Conservation (phyloP, 768 basidiomycete genomes). For the Lactarius trivialis region DNA sequence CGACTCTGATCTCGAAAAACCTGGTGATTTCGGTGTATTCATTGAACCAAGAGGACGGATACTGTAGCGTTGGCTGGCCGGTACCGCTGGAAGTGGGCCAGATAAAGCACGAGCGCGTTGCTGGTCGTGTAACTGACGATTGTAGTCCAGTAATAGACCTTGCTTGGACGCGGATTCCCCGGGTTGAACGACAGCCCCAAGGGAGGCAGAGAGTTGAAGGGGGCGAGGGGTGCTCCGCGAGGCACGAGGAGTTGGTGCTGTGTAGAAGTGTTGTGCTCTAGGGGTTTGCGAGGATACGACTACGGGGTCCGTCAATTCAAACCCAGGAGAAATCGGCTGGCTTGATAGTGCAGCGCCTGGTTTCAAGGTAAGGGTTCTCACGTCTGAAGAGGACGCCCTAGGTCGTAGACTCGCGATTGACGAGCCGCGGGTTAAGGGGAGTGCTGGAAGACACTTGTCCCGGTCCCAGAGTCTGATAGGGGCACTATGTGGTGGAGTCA, state of each 20-base stretch:
- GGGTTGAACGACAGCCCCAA: constrained; percentile 9
- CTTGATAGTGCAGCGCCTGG: background rate
- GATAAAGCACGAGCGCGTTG: constrained; percentile 15
- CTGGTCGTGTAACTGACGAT: constrained; percentile 23
- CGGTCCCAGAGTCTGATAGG: constrained; percentile 10
- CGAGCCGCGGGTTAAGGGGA: constrained; percentile 19
- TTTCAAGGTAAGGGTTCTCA: background rate
- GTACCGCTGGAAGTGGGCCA: constrained; percentile 3
- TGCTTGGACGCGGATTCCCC: constrained; percentile 20
- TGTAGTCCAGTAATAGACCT: constrained; percentile 20
- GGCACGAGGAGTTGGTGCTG: constrained; percentile 1
- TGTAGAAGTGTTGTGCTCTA: background rate
- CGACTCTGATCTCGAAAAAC: constrained; percentile 9
- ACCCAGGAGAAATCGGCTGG: constrained; percentile 15
- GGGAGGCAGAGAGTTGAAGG: constrained; percentile 14
- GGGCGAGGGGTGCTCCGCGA: constrained; percentile 20
- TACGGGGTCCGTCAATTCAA: constrained; percentile 7
- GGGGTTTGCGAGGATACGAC: constrained; percentile 2
- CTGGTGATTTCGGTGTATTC: background rate
- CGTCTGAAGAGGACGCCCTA: background rate
- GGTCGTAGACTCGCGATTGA: constrained; percentile 7
- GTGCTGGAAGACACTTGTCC: constrained; percentile 21
- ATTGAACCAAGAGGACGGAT: constrained; percentile 1
- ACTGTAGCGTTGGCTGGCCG: background rate
- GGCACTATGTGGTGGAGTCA: background rate